Base-by-base conservation (phyloP, 208 protist genomes). In the Wallacemonas sp. region DNA sequence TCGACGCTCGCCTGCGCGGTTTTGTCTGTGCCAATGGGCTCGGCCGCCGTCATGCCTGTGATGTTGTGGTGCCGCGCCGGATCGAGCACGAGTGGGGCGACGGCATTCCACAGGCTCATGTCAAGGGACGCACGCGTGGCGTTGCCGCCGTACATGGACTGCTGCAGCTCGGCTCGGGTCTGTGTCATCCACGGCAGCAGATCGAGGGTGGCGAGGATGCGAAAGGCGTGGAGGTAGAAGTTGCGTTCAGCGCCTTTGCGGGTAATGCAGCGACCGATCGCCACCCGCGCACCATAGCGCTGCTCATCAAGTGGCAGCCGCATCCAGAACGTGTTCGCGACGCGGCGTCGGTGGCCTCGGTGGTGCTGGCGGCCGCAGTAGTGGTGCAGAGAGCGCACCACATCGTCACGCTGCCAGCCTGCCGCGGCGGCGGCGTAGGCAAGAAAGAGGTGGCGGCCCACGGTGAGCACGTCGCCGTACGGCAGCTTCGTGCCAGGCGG, bases 261-360 rank as follows among this genome's bases (percentile, higher is more conserved):
- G 38, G 46, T 66, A 9, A 78, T 24, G 60, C 86, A 88, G 16
- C 86, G 80, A 21, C 86, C 86, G 14, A 85, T 24, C n/a, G 82
- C 86, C 0, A 87, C 55, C 2, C 76, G 77, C 17, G 49, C n/a
- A 2, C 80, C 80, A 41, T 88, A 86, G 4, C 52, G 16, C 11
- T 47, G 56, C 24, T 36, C 47, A 19, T 81, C 63, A 16, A 92
- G 33, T n/a, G 86, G 86, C 44, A 92, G 70, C 32, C 66, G 71
- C 69, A 88, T 78, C 86, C 86, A 92, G 56, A 74, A 85, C 54
- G 78, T 92, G 68, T 88, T 92, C 2, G 82, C 81, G 24, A 34
- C 32, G 9, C 68, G 9, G 19, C 72, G 65, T 5, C 58, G 19
- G 2, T 32, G 23, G 17, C 70, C 67, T 14, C 60, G 58, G 52